Evolutionary conservation across 2,329 filamentous ascomycete species (phyloP).

Genomic region (Alternaria incomplexa): DNA sequence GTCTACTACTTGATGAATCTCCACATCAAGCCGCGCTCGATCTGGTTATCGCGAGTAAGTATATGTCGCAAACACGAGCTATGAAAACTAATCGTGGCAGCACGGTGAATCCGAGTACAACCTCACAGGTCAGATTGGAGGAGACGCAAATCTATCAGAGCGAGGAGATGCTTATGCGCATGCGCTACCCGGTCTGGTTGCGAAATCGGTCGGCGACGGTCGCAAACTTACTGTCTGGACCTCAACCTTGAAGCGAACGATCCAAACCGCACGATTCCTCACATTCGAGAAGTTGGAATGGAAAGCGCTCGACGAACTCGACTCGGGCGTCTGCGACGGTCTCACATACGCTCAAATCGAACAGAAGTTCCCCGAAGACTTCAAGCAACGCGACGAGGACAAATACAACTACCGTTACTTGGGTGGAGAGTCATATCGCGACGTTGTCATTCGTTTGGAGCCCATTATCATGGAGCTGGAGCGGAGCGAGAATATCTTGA

Average conservation of each 20-base stretch:
- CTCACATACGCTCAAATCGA: conserved; percentile 97
- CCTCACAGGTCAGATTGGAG: conserved; percentile 86
- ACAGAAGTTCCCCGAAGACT: conserved; percentile 89
- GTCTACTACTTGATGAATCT: conserved; percentile 99
- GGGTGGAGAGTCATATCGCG: conserved; percentile 92
- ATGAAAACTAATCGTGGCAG: conserved; percentile 53
- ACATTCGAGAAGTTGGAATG: conserved; percentile 96
- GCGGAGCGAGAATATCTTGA: conserved; percentile 93
- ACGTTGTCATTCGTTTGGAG: conserved; percentile 96
- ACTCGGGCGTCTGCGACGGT: conserved; percentile 94
- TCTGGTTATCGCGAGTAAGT: conserved; percentile 91
- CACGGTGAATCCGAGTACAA: conserved; percentile 97
- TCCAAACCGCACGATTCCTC: conserved; percentile 86
- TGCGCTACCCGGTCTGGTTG: conserved; percentile 82
- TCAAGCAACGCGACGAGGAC: conserved; percentile 92
- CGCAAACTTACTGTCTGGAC: conserved; percentile 75
- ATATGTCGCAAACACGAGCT: neutral
- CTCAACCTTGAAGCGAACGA: conserved; percentile 80
- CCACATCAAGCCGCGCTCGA: conserved; percentile 93
- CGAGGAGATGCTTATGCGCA: conserved; percentile 87
- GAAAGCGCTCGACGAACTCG: conserved; percentile 97
- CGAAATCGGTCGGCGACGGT: conserved; percentile 80
- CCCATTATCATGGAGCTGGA: conserved; percentile 99
- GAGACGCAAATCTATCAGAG: conserved; percentile 84
- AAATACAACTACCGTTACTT: conserved; percentile 99